Conservation (phyloP, 306 rosid species). For the Pueraria montana region DNA sequence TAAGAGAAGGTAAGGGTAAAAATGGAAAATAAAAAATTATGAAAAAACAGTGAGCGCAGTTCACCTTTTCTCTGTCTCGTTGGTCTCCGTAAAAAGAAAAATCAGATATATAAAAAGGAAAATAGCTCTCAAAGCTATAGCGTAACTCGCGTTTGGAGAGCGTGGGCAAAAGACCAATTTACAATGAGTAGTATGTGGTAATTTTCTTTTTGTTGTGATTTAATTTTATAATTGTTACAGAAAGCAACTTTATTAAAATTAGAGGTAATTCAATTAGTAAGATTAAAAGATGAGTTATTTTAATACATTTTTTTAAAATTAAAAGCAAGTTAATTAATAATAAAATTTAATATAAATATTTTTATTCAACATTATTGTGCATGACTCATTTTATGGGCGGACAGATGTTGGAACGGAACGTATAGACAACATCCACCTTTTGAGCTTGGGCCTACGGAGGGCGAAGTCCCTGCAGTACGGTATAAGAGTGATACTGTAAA, state of each 20-base stretch:
- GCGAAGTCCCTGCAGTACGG: no score
- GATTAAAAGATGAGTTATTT: neutral
- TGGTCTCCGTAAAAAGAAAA: slow-evolving; percentile 61
- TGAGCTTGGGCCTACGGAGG: no score
- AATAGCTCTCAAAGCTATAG: neutral
- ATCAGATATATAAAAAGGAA: slow-evolving; percentile 34
- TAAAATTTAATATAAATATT: no score
- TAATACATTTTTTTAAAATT: no score
- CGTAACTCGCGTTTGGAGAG: slow-evolving; percentile 52
- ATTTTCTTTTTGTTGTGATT: neutral
- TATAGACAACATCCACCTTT: no score
- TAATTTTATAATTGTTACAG: neutral
- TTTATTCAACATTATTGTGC: no score
- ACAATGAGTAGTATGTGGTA: neutral
- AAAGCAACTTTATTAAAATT: neutral
- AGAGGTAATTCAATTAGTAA: neutral
- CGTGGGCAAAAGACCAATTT: slow-evolving; percentile 18
- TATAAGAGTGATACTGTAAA: no score
- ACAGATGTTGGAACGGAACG: no score
- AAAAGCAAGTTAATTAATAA: no score
- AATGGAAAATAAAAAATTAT: slow-evolving; percentile 17
- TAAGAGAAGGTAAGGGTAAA: neutral
- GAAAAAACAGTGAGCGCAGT: slow-evolving; percentile 56
- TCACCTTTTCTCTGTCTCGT: slow-evolving; percentile 59
- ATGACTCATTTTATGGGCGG: no score